Evolutionary conservation across 75 land plant species (phyloP).

Genomic region (Pinus tabuliformis): DNA sequence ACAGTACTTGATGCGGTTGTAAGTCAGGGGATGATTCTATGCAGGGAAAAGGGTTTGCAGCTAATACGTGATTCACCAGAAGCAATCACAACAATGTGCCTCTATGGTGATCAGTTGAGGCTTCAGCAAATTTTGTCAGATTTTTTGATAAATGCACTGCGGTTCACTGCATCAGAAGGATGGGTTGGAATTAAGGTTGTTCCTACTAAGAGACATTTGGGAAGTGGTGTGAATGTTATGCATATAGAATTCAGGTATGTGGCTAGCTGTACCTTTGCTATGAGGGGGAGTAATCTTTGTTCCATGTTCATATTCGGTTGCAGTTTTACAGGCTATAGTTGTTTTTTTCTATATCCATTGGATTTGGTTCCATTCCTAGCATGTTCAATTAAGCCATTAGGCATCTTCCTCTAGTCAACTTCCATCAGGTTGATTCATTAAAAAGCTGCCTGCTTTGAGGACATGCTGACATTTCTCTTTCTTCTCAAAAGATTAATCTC

Average conservation of each 20-base stretch:
- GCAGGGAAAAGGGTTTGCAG: constrained; percentile 42
- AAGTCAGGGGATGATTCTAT: constrained; percentile 50
- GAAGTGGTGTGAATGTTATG: constrained; percentile 47
- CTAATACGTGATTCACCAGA: constrained; percentile 46
- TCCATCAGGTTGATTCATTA: no score
- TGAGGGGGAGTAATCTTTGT: no score
- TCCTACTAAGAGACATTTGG: constrained; percentile 42
- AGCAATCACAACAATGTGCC: constrained; percentile 40
- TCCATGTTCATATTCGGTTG: no score
- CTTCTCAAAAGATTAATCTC: no score
- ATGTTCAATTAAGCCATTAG: no score
- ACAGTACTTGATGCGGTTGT: constrained; percentile 49
- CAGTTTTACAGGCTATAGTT: no score
- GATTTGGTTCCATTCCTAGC: no score
- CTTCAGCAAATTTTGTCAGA: constrained; percentile 76
- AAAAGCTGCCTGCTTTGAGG: no score
- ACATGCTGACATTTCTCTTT: no score
- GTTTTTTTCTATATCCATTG: no score
- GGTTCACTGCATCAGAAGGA: constrained; percentile 36
- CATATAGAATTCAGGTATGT: constrained; percentile 70
- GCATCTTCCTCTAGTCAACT: no score
- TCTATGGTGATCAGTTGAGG: constrained; percentile 73
- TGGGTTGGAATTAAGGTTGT: constrained; percentile 44
- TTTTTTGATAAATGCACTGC: constrained; percentile 45
- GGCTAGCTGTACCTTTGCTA: no score